Base-by-base conservation (phyloP, 495 filamentous ascomycete genomes). In the Lepidopterella palustris region DNA sequence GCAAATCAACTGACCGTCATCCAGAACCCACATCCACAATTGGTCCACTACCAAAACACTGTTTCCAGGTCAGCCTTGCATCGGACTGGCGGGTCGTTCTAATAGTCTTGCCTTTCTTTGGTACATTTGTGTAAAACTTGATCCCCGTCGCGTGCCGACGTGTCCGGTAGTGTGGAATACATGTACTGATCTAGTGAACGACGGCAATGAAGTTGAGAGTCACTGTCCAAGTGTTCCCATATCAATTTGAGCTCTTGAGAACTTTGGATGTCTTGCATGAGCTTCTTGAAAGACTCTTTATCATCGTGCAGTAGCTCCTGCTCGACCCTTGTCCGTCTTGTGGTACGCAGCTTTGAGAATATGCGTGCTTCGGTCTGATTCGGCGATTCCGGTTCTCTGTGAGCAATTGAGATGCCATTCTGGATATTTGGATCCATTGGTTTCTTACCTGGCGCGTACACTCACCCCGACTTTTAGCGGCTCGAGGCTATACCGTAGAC, bases 111-210 rank as follows among this genome's bases (percentile, higher is more conserved):
- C 39, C 39, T 42, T 42, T 2, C 39, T 20, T 27, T 55, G n/a
- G 52, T 55, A 15, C 52, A 27, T 39, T 55, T 55, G 23, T 55
- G 27, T n/a, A 20, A 32, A 8, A 55, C 29, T 18, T 55, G 52
- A 39, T 55, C 52, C 23, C 21, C n/a, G 25, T 55, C 52, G 15
- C 52, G 24, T 18, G 31, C 52, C 1, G 52, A 55, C 13, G 52
- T 55, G 24, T 55, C 52, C 3, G 52, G 52, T 9, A 55, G 52
- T 15, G 52, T 55, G 15, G 52, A 55, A 29, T 55, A 55, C 52
- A 55, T 55, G 52, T 35, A 55, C 11, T 55, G 52, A 20, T 55
- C 52, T 11, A 55, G 52, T 10, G 52, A 55, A 31, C 52, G 52
- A 18, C 52, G 52, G 29, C 25, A 55, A 39, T 55, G 52, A 5